phyloP scores from a whole-genome alignment of 495 filamentous ascomycete genomes.

The Xylaria bambusicola region DNA sequence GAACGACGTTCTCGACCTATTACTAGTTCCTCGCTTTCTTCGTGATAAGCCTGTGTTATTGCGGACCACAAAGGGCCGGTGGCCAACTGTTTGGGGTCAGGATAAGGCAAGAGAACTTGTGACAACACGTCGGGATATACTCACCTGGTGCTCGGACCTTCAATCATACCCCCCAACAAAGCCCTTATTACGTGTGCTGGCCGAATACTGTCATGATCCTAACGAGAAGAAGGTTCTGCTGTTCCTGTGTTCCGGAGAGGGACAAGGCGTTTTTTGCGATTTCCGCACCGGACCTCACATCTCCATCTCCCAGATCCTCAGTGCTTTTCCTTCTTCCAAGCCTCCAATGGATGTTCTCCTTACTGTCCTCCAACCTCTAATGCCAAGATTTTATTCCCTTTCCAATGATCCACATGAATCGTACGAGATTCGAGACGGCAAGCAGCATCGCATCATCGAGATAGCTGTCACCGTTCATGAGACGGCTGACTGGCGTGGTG shows the following conservation, averaged over 20 bases:
- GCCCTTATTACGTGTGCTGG: conserved; percentile 79
- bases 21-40: conserved; percentile 73
- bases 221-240: conserved; percentile 85
- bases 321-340: conserved; percentile 88
- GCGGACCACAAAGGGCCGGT: conserved; percentile 76
- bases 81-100: conserved; percentile 99
- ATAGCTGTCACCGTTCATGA: conserved; percentile 94
- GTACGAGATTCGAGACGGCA: conserved; percentile 63
- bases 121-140: conserved; percentile 84
- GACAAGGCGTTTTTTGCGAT: conserved; percentile 92
- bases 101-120: conserved; percentile 78
- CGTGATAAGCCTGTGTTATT: conserved; percentile 79
- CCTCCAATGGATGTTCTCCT: conserved; percentile 82
- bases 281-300: conserved; percentile 87
- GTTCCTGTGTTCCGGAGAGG: conserved; percentile 85
- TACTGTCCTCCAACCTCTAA: conserved; percentile 77
- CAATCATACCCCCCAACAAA: conserved; percentile 93
- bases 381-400: conserved; percentile 97
- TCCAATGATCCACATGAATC: conserved; percentile 93
- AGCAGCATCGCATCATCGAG: conserved; percentile 83
- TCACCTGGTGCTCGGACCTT: conserved; percentile 94
- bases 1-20: conserved; percentile 77
- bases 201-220: conserved; percentile 75
- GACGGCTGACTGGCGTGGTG: conserved; percentile 73
- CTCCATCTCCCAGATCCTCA: conserved; percentile 78